phyloP scores from a whole-genome alignment of 2,329 filamentous ascomycete species.

The Metarhizium guizhouense region DNA sequence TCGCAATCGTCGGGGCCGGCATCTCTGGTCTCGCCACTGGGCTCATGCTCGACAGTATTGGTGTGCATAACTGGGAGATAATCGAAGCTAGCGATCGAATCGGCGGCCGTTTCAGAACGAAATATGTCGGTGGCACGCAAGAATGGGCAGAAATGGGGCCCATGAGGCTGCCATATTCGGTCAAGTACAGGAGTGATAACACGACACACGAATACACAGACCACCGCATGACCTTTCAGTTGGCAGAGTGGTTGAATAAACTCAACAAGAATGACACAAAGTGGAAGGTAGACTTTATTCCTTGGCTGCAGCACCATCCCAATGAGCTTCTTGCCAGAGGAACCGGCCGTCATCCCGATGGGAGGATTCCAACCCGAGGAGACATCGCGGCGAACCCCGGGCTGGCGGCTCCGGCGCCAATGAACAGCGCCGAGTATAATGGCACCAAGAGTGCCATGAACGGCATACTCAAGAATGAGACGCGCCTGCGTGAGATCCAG shows the following conservation, averaged over 20 bases:
- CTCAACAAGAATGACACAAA: conserved; percentile 23
- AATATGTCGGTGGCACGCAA: conserved; percentile 29
- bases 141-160: conserved; percentile 31
- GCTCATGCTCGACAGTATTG: conserved; percentile 32
- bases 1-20: conserved; percentile 28
- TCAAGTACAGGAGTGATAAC: conserved; percentile 30
- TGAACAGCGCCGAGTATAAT: conserved; percentile 12
- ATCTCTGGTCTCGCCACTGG: conserved; percentile 19
- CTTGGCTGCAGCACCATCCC: conserved; percentile 28
- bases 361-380: conserved; percentile 13
- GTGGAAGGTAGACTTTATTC: conserved; percentile 30
- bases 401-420: conserved; percentile 14
- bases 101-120: conserved; percentile 33
- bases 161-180: conserved; percentile 32
- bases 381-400: conserved; percentile 11
- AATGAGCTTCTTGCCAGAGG: conserved; percentile 19
- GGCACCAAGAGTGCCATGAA: conserved; percentile 12
- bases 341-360: conserved; percentile 17
- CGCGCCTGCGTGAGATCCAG: conserved; percentile 7
- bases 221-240: conserved; percentile 32
- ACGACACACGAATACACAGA: conserved; percentile 32
- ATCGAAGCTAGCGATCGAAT: conserved; percentile 30
- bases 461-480: conserved; percentile 9
- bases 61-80: conserved; percentile 35
- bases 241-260: conserved; percentile 29